Base-by-base conservation (phyloP, 192 early-diverging fungal species). In the Coemansia pectinata region DNA sequence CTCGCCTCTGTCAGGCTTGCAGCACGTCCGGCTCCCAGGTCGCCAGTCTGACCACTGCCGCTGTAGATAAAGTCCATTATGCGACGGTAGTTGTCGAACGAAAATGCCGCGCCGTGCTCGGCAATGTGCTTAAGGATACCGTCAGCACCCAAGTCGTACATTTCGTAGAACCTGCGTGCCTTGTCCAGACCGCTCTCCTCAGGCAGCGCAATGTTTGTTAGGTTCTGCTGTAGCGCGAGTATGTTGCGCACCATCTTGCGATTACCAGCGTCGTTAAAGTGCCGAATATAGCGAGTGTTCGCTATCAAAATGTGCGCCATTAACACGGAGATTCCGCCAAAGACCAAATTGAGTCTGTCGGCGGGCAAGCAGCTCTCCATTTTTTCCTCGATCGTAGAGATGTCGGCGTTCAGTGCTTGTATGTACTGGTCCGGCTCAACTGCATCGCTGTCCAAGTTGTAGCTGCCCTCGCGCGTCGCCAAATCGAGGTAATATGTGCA, bases 371-470 rank as follows among this genome's bases (percentile, higher is more conserved):
- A 87, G 3, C 77, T 76, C 58, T 75, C 77, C 44, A 94, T 78
- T 33, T 85, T 85, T 45, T 95, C 95, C 70, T 98, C 93, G 36
- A 89, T 81, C 12, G 87, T 82, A 21, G 90, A 86, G 19, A 96
- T 71, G 48, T 96, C 93, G 47, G 88, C 72, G 68, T 96, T 98
- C 19, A 96, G 86, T 21, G 86, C 73, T 62, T 91, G 87, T 36
- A 98, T 89, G 79, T 95, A 96, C 39, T 90, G 89, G 71, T 98
- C 96, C 3, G 95, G 95, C 62, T 96, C 96, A 31, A 74, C 75
- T 2, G 91, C 79, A 38, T 93, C 90, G 48, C 88, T 87, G n/a
- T 92, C 91, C 34, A 96, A 74, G 39, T 78, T 67, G 68, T 95
- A 96, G 71, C 87, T 90, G 50, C 96, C 96, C 85, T 98, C 96